Evolutionary conservation across 257 asterid genomes (phyloP).

Genomic region (Solanum commersonii): DNA sequence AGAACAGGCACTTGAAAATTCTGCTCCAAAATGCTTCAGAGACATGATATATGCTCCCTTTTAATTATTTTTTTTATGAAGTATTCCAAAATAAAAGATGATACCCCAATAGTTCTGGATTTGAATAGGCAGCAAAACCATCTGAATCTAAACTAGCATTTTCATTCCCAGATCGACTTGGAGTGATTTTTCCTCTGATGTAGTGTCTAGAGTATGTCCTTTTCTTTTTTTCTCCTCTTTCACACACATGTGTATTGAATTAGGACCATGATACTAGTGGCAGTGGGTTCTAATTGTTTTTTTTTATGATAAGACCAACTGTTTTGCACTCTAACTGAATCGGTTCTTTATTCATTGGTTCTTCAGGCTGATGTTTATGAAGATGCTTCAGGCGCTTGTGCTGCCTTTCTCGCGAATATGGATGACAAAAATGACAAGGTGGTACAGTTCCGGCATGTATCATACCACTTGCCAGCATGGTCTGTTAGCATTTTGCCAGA

Average conservation of each 20-base stretch:
- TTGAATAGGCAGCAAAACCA: neutral
- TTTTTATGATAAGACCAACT: neutral
- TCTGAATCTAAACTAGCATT: neutral
- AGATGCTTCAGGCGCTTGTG: constrained; percentile 61
- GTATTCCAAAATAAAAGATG: neutral
- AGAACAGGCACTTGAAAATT: neutral
- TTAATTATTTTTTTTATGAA: neutral
- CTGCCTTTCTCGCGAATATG: constrained; percentile 72
- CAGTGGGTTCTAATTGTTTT: neutral
- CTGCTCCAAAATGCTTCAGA: neutral
- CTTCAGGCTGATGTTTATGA: constrained; percentile 76
- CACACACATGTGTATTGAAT: neutral
- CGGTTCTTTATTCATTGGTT: constrained; percentile 4
- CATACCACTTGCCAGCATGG: constrained; percentile 79
- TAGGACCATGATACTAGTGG: neutral
- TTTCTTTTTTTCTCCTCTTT: neutral
- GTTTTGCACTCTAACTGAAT: neutral
- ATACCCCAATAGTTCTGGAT: neutral
- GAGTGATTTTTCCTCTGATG: neutral
- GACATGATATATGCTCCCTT: neutral
- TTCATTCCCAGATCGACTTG: neutral
- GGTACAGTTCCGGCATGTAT: constrained; percentile 51
- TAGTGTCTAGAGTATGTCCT: neutral
- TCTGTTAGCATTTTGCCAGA: constrained; percentile 85
- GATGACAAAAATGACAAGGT: constrained; percentile 56